Evolutionary conservation across 176 grass and related monocot species (phyloP).

Genomic region (Rhynchospora breviuscula): DNA sequence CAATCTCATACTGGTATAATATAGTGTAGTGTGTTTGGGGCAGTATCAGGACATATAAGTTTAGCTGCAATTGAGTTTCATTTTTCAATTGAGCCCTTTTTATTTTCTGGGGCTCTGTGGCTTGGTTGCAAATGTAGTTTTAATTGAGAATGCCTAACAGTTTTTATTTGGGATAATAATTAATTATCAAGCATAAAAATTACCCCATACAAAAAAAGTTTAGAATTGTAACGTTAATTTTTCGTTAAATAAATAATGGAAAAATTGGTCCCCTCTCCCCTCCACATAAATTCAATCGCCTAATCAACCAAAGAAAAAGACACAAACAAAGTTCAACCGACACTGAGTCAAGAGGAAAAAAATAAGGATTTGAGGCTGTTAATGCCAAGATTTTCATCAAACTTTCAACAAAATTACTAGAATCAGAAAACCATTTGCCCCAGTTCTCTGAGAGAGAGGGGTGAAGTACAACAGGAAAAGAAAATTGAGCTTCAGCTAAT

Average conservation of each 20-base stretch:
- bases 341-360: not conserved
- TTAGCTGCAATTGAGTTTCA: not conserved
- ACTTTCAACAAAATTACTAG: not conserved
- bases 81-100: not conserved
- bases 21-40: not conserved
- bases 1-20: not conserved
- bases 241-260: not conserved
- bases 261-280: not conserved
- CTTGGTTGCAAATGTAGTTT: not conserved
- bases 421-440: not conserved
- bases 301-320: constrained; percentile 11
- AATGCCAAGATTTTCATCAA: not conserved
- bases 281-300: constrained; percentile 3
- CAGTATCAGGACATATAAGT: not conserved
- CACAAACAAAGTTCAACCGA: not conserved
- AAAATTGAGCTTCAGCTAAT: not conserved
- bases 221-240: not conserved
- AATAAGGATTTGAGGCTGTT: not conserved
- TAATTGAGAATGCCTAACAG: not conserved
- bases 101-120: not conserved
- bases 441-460: not conserved
- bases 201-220: not conserved
- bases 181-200: not conserved
- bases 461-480: not conserved
- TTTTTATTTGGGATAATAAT: too few relatives aligned